phyloP scores from a whole-genome alignment of 441 rosid genomes.

The Adansonia gregorii region DNA sequence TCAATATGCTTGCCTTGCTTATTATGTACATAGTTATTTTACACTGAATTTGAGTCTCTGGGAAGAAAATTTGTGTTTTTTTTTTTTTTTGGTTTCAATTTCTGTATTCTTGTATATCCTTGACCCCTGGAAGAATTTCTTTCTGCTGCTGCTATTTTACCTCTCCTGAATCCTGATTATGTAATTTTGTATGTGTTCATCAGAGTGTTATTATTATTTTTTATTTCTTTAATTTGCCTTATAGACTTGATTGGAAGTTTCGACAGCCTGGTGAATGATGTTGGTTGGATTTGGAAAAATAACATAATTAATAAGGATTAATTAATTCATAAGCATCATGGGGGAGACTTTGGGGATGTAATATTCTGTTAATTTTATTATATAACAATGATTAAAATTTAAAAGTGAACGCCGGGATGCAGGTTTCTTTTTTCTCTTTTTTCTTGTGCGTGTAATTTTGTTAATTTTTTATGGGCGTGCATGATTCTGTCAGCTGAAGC shows the following conservation, averaged over 20 bases:
- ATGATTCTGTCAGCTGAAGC: too few relatives aligned
- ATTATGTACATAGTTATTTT: conserved; percentile 38
- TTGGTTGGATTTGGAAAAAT: not conserved
- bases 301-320: not conserved
- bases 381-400: not conserved
- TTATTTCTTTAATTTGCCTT: too few relatives aligned
- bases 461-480: too few relatives aligned
- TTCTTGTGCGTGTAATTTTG: too few relatives aligned
- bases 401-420: not conserved
- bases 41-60: not conserved
- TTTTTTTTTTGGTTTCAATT: not conserved
- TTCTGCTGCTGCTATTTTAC: not conserved
- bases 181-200: not conserved
- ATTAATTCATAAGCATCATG: not conserved
- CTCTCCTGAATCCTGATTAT: not conserved
- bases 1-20: conserved; percentile 29
- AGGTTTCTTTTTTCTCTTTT: too few relatives aligned
- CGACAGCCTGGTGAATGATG: not conserved
- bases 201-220: too few relatives aligned
- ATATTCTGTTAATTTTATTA: too few relatives aligned
- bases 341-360: not conserved
- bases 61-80: too few relatives aligned
- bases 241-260: too few relatives aligned
- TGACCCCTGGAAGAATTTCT: not conserved
- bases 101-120: not conserved